These are phyloP conservation scores for Elongisporangium prolatum DNA, from an alignment of 352 stramenopile species.

Conservation along the genomic window DNA sequence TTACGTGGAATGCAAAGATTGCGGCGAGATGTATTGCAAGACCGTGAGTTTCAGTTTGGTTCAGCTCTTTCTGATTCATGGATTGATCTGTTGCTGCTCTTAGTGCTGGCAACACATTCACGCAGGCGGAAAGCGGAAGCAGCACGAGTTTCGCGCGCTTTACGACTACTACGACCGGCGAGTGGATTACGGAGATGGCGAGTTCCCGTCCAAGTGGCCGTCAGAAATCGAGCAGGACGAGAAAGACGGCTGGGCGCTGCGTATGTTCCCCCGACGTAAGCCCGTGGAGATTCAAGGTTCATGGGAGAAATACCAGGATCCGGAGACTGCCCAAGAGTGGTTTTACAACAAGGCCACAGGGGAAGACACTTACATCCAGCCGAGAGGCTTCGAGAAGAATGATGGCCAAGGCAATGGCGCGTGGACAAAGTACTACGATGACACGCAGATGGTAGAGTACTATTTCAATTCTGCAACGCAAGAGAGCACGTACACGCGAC, in stretches of 20 bases:
- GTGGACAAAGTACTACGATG: slow-evolving; percentile 70
- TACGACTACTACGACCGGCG: slow-evolving; percentile 91
- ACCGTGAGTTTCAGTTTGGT: slow-evolving; percentile 23
- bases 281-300: slow-evolving; percentile 32
- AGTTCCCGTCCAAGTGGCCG: slow-evolving; percentile 89
- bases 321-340: slow-evolving; percentile 33
- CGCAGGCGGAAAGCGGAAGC: slow-evolving; percentile 64
- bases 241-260: slow-evolving; percentile 69
- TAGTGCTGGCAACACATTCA: slow-evolving; percentile 89
- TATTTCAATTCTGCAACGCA: slow-evolving; percentile 36
- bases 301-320: slow-evolving; percentile 69
- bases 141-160: slow-evolving; percentile 83
- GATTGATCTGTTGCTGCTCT: background rate
- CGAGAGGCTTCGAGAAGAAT: slow-evolving; percentile 12
- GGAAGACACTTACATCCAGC: slow-evolving; percentile 45
- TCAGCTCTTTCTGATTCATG: background rate
- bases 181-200: slow-evolving; percentile 88
- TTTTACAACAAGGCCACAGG: slow-evolving; percentile 74
- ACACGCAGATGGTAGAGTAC: slow-evolving; percentile 58
- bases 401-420: background rate
- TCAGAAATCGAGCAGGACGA: slow-evolving; percentile 89
- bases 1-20: slow-evolving; percentile 86
- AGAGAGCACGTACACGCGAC: slow-evolving; percentile 24
- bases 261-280: slow-evolving; percentile 38
- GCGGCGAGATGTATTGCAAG: slow-evolving; percentile 87